These are phyloP conservation scores for Anthracocystis walkeri DNA, from an alignment of 1,284 basidiomycete genomes.

Conservation along the genomic window DNA sequence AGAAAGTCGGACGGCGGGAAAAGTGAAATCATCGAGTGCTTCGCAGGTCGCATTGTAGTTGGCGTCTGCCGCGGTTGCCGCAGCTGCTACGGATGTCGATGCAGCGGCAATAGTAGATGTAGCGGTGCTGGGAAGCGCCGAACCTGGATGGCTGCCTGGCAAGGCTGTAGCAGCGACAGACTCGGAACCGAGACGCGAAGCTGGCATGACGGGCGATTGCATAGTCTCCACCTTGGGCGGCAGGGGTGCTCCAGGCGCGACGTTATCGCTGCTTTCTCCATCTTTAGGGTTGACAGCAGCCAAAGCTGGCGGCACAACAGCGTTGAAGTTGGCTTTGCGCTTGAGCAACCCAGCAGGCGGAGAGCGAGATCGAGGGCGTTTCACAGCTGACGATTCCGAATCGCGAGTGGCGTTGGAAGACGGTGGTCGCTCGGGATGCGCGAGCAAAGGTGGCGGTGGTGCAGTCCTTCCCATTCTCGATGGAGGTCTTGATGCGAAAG, in stretches of 20 bases:
- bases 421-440: conserved; percentile 7
- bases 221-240: conserved; percentile 32
- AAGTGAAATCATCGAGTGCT: conserved; percentile 31
- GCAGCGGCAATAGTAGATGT: not conserved
- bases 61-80: conserved; percentile 10
- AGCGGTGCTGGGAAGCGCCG: conserved; percentile 7
- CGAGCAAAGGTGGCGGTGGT: conserved; percentile 26
- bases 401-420: not conserved
- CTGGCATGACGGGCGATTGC: conserved; percentile 31
- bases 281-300: conserved; percentile 4
- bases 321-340: conserved; percentile 45
- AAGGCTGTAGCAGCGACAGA: conserved; percentile 1
- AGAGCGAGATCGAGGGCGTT: conserved; percentile 41
- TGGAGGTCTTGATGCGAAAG: conserved; percentile 16
- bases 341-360: conserved; percentile 46
- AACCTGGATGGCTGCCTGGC: conserved; percentile 15
- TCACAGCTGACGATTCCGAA: conserved; percentile 2
- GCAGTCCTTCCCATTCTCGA: conserved; percentile 34
- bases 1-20: conserved; percentile 36
- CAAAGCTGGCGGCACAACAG: conserved; percentile 28
- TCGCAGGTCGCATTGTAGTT: conserved; percentile 25
- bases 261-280: conserved; percentile 10
- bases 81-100: not conserved
- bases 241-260: conserved; percentile 35
- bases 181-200: conserved; percentile 19